These are phyloP conservation scores for Tolypocladium inflatum DNA, from an alignment of 2,329 filamentous ascomycete species.

Conservation along the genomic window DNA sequence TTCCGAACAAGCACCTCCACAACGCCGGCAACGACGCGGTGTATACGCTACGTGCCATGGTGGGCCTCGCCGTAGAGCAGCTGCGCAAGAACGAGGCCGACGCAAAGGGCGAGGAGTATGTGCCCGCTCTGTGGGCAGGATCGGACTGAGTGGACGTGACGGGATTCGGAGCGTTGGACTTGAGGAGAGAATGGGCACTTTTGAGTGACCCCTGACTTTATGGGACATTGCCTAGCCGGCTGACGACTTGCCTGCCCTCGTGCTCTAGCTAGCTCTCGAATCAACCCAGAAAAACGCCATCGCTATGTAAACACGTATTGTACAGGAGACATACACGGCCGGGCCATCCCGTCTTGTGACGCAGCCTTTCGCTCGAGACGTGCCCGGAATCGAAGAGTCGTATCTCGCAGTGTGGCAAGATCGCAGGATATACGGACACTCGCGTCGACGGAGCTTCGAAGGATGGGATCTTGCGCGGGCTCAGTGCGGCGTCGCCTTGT, in stretches of 20 bases:
- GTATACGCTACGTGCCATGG: conserved; percentile 66
- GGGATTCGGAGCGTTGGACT: neutral
- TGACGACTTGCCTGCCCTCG: neutral
- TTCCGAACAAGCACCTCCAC: conserved; percentile 60
- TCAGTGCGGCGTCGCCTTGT: conserved; percentile 44
- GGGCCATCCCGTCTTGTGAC: neutral
- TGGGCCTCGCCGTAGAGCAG: conserved; percentile 32
- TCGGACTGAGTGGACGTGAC: neutral
- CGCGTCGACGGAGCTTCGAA: neutral
- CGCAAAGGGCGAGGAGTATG: conserved; percentile 7
- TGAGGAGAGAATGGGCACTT: conserved; percentile 3
- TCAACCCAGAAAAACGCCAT: conserved; percentile 28
- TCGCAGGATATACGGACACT: neutral
- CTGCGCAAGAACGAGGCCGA: conserved; percentile 10
- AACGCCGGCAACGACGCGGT: conserved; percentile 83
- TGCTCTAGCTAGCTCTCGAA: conserved; percentile 11
- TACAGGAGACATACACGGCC: conserved; percentile 21
- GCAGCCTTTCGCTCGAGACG: neutral
- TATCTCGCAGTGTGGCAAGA: neutral
- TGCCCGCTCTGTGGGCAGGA: conserved; percentile 2
- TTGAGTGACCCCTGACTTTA: neutral
- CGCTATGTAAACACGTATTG: conserved; percentile 32
- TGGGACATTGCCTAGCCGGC: neutral
- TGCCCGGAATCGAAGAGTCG: neutral
- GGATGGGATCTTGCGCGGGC: neutral